Conservation (phyloP, 2,329 filamentous ascomycete genomes). For the Hymenoscyphus linearis region DNA sequence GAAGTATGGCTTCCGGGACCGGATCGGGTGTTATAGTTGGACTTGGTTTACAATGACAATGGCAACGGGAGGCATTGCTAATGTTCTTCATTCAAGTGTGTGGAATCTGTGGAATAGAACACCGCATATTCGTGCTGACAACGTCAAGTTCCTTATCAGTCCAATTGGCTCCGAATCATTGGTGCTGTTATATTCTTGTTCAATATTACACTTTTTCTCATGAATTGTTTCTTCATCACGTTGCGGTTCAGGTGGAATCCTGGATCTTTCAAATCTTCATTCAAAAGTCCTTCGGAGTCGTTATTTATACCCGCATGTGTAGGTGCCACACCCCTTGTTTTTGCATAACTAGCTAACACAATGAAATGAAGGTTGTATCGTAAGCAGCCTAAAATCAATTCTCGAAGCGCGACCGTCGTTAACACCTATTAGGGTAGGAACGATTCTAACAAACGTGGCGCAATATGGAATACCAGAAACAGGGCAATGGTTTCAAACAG, state of each 20-base stretch:
- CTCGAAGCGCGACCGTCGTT: conserved; percentile 36
- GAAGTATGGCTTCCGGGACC: conserved; percentile 43
- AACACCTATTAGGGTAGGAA: conserved; percentile 53
- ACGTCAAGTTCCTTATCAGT: conserved; percentile 45
- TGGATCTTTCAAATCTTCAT: conserved; percentile 64
- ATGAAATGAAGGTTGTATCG: conserved; percentile 38
- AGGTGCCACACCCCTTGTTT: conserved; percentile 24
- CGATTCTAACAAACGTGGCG: conserved; percentile 71
- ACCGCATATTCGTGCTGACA: background rate
- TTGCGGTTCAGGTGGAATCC: conserved; percentile 66
- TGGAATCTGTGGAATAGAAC: conserved; percentile 5
- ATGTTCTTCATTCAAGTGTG: conserved; percentile 50
- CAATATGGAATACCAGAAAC: conserved; percentile 65
- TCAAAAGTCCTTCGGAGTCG: conserved; percentile 72
- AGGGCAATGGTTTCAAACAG: conserved; percentile 54
- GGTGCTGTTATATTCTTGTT: conserved; percentile 57
- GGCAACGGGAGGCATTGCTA: conserved; percentile 53
- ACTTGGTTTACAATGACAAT: conserved; percentile 64
- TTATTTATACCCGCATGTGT: conserved; percentile 69
- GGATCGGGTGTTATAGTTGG: conserved; percentile 56
- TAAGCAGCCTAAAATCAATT: conserved; percentile 37
- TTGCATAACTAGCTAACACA: background rate
- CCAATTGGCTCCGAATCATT: conserved; percentile 52
- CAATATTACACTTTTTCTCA: conserved; percentile 57
- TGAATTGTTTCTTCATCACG: conserved; percentile 59